These are phyloP conservation scores for Plasmodium sp. DNA, from an alignment of 169 alveolate species.

Conservation along the genomic window DNA sequence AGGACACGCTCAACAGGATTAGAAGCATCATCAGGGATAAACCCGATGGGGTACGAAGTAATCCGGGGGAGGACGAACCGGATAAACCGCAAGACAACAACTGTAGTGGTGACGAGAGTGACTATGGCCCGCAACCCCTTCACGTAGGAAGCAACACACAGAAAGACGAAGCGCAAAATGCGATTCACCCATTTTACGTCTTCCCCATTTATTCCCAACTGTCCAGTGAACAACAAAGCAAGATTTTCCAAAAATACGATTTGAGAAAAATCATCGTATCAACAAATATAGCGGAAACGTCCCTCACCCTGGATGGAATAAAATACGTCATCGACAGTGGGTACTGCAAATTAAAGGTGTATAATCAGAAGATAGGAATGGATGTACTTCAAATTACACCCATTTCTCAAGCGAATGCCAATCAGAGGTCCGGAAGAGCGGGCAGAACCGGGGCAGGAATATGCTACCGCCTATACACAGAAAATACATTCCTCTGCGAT, in stretches of 20 bases:
- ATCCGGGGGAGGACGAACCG: neutral
- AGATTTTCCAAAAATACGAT: slow-evolving; percentile 83
- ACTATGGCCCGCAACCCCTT: slow-evolving; percentile 30
- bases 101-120: neutral
- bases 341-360: slow-evolving; percentile 98
- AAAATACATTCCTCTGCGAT: slow-evolving; percentile 95
- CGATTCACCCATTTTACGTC: slow-evolving; percentile 90
- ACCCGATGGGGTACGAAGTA: neutral
- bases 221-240: slow-evolving; percentile 97
- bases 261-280: slow-evolving; percentile 96
- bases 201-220: slow-evolving; percentile 99
- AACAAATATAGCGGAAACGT: slow-evolving; percentile 99
- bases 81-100: neutral
- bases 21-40: slow-evolving; percentile 12
- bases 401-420: slow-evolving; percentile 99
- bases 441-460: slow-evolving; percentile 99
- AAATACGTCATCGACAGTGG: slow-evolving; percentile 99
- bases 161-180: slow-evolving; percentile 27
- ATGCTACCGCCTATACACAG: slow-evolving; percentile 99
- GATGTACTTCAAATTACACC: slow-evolving; percentile 99
- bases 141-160: neutral
- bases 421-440: slow-evolving; percentile 99
- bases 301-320: slow-evolving; percentile 99
- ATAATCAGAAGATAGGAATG: slow-evolving; percentile 99
- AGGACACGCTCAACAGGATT: slow-evolving; percentile 60